Base-by-base conservation (phyloP, 2,329 filamentous ascomycete genomes). In the Aspergillus ochraceus region DNA sequence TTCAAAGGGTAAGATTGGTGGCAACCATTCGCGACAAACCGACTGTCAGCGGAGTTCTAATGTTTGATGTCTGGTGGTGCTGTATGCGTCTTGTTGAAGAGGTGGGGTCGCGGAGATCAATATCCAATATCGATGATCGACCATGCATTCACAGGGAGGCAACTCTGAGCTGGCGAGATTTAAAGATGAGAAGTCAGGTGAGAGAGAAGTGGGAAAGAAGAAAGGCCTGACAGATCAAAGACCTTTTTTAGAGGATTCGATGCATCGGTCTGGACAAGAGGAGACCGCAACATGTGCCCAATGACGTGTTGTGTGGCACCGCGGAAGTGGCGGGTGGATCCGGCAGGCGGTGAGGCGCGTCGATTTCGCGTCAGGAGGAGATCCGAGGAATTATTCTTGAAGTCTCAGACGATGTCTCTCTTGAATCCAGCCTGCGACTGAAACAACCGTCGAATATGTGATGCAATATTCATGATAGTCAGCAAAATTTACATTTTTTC, bases 11-110 rank as follows among this genome's bases (percentile, higher is more conserved):
- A 29, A 54, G 53, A 56, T 12, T 32, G 54, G 57, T 64, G 56
- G 60, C 57, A 58, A 62, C 53, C 57, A 64, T 65, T 53, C 39
- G 61, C 36, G 46, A 51, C 6, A 20, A 55, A 60, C 58, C 46
- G 55, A 62, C 57, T 54, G 64, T 55, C 59, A 61, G 62, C 60
- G 60, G 57, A 61, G 61, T 60, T 63, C 54, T 57, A 36, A 56
- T 58, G 57, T 55, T 59, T 64, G 42, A 53, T 57, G 57, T 55
- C 60, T 64, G 26, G 39, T 32, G 45, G 19, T 42, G 36, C 17
- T 42, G 17, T 42, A 47, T 29, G 26, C 26, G 26, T 29, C 6
- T 42, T 36, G 50, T 26, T 24, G 53, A 39, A 52, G 29, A 39
- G 20, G 58, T 17, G 36, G 47, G 47, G 29, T 26, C n/a, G 39